phyloP scores from a whole-genome alignment of 306 rosid species.

The Quercus robur region DNA sequence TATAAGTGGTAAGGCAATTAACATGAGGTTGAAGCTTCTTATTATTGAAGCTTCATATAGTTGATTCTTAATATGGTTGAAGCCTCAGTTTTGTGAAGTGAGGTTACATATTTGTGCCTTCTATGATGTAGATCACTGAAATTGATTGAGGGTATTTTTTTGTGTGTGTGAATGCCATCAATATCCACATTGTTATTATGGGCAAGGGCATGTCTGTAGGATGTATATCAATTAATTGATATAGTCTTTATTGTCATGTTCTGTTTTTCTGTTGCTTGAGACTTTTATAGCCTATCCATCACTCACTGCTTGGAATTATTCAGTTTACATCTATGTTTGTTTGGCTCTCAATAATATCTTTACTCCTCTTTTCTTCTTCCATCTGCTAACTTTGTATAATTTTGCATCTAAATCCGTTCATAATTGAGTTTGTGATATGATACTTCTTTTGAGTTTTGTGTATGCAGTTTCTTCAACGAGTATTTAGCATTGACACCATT shows the following conservation, averaged over 20 bases:
- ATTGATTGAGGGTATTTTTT: background rate
- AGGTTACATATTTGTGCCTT: background rate
- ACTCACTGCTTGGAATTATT: background rate
- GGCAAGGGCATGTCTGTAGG: no score
- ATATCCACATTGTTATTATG: no score
- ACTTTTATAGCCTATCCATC: background rate
- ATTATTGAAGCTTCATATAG: background rate
- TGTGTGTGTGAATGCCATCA: no score
- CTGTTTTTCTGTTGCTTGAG: background rate
- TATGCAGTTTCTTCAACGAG: constrained; percentile 89
- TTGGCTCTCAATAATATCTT: background rate
- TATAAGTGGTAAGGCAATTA: no score
- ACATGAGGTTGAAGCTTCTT: no score
- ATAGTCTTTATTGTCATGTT: no score
- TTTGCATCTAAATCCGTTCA: background rate
- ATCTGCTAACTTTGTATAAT: no score
- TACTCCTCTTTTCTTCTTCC: background rate
- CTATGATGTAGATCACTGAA: background rate
- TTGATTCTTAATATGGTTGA: background rate
- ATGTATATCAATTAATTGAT: no score
- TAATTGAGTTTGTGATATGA: background rate
- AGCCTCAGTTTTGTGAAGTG: background rate
- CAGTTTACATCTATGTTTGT: background rate
- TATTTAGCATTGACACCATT: constrained; percentile 81
- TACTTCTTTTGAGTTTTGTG: background rate